These are phyloP conservation scores for Sphagnum tenellum DNA, from an alignment of 225 moss, liverwort and hornwort genomes.

Conservation along the genomic window DNA sequence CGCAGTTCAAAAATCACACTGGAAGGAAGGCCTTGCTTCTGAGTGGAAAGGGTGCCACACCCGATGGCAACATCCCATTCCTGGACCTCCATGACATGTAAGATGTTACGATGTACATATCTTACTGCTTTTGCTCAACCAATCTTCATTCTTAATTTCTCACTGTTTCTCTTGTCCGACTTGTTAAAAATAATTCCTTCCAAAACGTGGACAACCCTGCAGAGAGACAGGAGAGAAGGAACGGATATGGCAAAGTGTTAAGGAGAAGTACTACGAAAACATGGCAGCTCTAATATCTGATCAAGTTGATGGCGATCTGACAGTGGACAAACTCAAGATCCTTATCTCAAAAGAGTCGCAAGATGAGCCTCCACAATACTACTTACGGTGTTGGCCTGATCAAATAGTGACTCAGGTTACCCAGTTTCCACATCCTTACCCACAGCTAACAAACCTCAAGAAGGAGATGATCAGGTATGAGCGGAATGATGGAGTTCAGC, in stretches of 20 bases:
- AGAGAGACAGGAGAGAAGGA: slow-evolving; percentile 80
- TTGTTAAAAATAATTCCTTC: too few relatives aligned
- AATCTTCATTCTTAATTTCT: too few relatives aligned
- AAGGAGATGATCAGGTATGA: slow-evolving; percentile 90
- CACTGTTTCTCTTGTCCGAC: too few relatives aligned
- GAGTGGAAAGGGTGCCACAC: slow-evolving; percentile 89
- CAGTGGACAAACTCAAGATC: slow-evolving; percentile 56
- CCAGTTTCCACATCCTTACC: slow-evolving; percentile 90
- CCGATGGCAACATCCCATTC: slow-evolving; percentile 88
- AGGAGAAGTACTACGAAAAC: slow-evolving; percentile 77
- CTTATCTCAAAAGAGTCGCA: slow-evolving; percentile 92
- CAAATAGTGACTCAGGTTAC: slow-evolving; percentile 57
- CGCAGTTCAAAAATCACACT: slow-evolving; percentile 38
- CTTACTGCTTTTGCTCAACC: too few relatives aligned
- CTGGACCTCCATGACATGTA: slow-evolving; percentile 84
- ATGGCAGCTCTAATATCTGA: slow-evolving; percentile 71
- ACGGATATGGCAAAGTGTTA: slow-evolving; percentile 84
- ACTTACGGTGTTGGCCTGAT: slow-evolving; percentile 65
- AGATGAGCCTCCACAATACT: slow-evolving; percentile 80
- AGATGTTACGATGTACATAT: slow-evolving; percentile 1
- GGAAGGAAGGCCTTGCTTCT: slow-evolving; percentile 70
- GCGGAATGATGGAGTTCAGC: slow-evolving; percentile 85
- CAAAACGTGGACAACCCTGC: slow-evolving; percentile 1
- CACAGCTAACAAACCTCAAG: slow-evolving; percentile 69
- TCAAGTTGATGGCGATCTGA: slow-evolving; percentile 65